These are phyloP conservation scores for Triangularia setosa DNA, from an alignment of 2,329 filamentous ascomycete species.

Conservation along the genomic window DNA sequence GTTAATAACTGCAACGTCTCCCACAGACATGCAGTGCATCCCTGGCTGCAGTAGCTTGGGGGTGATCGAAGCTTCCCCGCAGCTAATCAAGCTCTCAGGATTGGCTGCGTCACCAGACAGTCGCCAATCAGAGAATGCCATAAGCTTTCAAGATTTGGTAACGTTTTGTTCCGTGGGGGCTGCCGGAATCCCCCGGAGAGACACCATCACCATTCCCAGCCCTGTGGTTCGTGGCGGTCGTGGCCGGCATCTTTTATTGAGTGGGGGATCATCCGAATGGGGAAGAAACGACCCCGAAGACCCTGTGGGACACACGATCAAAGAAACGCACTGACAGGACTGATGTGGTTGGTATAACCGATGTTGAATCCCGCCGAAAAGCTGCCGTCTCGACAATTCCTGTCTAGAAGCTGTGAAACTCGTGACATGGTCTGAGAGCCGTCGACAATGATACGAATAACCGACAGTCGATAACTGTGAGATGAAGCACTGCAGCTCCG, in stretches of 20 bases:
- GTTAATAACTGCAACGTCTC: background rate
- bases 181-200: conserved; percentile 9
- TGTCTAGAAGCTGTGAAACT: background rate
- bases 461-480: background rate
- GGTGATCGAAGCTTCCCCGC: conserved; percentile 23
- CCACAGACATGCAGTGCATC: conserved; percentile 13
- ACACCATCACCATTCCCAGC: background rate
- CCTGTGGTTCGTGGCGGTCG: conserved; percentile 4
- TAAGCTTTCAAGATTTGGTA: conserved; percentile 29
- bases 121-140: conserved; percentile 22
- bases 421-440: background rate
- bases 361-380: background rate
- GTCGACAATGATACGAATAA: background rate
- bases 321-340: background rate
- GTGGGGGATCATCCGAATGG: background rate
- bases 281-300: background rate
- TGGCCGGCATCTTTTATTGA: background rate
- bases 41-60: conserved; percentile 19
- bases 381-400: background rate
- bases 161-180: conserved; percentile 19
- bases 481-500: background rate
- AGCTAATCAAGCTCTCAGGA: conserved; percentile 15
- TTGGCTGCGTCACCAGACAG: conserved; percentile 11
- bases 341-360: background rate
- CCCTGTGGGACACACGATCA: background rate